phyloP scores from a whole-genome alignment of 371 early-diverging fungal genomes.

The Aphelidium insulamus region DNA sequence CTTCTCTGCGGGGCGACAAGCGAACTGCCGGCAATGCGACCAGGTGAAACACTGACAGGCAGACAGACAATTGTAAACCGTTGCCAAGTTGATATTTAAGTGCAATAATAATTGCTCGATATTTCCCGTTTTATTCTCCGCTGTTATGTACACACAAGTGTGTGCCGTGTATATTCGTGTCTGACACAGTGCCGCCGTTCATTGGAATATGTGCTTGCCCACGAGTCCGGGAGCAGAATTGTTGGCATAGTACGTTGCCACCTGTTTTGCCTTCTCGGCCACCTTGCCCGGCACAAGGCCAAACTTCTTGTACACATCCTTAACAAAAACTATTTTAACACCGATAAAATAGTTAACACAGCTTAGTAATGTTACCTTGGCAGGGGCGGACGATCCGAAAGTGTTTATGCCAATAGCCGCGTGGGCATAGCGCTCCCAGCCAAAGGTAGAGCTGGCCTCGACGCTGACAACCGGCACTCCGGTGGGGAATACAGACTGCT shows the following conservation, averaged over 20 bases:
- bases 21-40: too few species aligned
- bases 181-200: too few species aligned
- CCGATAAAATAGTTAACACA: conserved; percentile 1
- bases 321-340: not conserved
- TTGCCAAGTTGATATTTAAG: too few species aligned
- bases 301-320: conserved; percentile 61
- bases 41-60: too few species aligned
- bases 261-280: conserved; percentile 49
- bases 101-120: too few species aligned
- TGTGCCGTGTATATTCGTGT: too few species aligned
- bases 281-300: conserved; percentile 52
- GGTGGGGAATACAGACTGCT: conserved; percentile 65
- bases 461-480: conserved; percentile 66
- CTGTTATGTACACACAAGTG: too few species aligned
- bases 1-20: too few species aligned
- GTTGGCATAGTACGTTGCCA: conserved; percentile 34
- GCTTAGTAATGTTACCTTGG: conserved; percentile 11
- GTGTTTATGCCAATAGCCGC: conserved; percentile 77
- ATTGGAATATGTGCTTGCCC: too few species aligned
- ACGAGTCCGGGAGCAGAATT: too few species aligned
- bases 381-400: conserved; percentile 87
- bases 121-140: too few species aligned
- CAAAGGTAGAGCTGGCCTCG: conserved; percentile 84
- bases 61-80: too few species aligned
- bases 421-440: conserved; percentile 89